phyloP scores from a whole-genome alignment of 257 asterid species.

The Solanum megistacrolobum region DNA sequence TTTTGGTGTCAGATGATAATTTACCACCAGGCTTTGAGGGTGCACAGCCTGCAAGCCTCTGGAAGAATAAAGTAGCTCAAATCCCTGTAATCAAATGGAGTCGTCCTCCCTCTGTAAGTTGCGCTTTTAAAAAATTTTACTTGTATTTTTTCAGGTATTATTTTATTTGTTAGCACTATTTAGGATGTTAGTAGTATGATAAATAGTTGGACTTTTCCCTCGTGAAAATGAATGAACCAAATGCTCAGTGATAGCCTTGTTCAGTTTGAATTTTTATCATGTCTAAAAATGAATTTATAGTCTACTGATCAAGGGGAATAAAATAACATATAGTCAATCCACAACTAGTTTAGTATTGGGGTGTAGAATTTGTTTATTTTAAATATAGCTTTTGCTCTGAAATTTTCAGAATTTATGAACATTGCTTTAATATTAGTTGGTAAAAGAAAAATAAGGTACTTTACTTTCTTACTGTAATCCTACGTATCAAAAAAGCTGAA shows the following conservation, averaged over 20 bases:
- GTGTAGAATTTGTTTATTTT: neutral
- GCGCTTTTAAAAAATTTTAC: neutral
- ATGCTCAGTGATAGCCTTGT: neutral
- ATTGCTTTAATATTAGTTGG: neutral
- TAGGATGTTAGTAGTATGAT: neutral
- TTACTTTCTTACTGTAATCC: neutral
- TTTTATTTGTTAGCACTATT: neutral
- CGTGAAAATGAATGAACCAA: neutral
- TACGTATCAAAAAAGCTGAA: neutral
- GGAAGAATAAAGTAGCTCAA: constrained; percentile 47
- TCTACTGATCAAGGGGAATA: neutral
- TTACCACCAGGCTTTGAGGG: constrained; percentile 92
- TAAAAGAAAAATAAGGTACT: neutral
- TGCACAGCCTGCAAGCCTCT: constrained; percentile 38
- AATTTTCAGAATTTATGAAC: neutral
- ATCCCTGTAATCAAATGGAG: constrained; percentile 65
- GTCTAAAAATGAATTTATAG: neutral
- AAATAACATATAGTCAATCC: neutral
- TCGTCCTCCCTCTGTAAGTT: constrained; percentile 65
- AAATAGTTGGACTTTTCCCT: neutral
- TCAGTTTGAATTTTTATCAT: neutral
- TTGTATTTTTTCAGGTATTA: neutral
- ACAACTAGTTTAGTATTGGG: neutral
- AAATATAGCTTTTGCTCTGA: neutral
- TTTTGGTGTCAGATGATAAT: constrained; percentile 48